Evolutionary conservation across 495 filamentous ascomycete genomes (phyloP), one percentile per base, ranked within the genome.

Genomic region (Cercophora newfieldiana): DNA sequence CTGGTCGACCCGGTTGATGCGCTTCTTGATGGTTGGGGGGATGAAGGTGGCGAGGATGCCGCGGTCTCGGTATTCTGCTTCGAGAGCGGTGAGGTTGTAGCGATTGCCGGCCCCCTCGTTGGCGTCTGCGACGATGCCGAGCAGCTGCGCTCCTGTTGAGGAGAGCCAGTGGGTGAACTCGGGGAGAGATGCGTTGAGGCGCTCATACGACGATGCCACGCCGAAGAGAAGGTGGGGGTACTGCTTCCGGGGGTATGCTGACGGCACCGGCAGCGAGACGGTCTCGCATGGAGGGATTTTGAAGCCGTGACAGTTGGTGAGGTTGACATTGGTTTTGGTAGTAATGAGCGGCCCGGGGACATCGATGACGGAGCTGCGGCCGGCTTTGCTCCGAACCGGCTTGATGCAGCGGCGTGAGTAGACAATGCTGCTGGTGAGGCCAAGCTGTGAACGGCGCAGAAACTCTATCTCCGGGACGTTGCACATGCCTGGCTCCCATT

Each of bases 91-190:
- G 3, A 80, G 67, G 57, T 72, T 55, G 26, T 51, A 59, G 8
- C 66, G 33, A 8, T 37, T 28, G 14, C 59, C 59, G 12, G 72
- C 66, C 0, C 47, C 53, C 16, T 58, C 54, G 18, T 80, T 75
- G 51, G 82, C 82, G n/a, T 87, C 84, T 7, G 83, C 77, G 10
- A 84, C 74, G 30, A 88, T 72, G 29, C 82, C 83, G 26, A 89
- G 80, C 1, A 91, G 83, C 31, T 80, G 82, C 7, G 85, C 81
- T 7, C 78, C 76, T 0, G 85, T 86, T 21, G 83, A 76, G 0
- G 85, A 76, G 3, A 89, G 82, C 89, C 88, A 91, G 70, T 89
- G 87, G 14, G 78, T 67, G 37, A 90, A 86, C 26, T 80, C 78
- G 26, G 82, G 74, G 12, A 89, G 75, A 1, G 85, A 88, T 16